phyloP scores from a whole-genome alignment of 2,329 filamentous ascomycete genomes.

The Pseudocercospora crystallina region DNA sequence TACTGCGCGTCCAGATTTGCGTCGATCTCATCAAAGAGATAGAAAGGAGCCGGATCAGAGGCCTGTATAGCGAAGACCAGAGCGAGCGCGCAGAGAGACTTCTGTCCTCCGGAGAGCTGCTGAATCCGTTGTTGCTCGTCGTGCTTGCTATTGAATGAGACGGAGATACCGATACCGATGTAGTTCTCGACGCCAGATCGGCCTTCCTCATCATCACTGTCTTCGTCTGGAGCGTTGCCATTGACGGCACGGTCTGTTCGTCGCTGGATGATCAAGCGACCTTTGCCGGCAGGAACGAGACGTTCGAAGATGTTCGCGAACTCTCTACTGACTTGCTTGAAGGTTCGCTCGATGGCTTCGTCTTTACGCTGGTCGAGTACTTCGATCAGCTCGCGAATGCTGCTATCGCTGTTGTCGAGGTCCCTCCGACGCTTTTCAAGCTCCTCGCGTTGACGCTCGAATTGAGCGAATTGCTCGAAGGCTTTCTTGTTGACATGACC shows the following conservation, averaged over 20 bases:
- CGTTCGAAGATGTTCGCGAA: constrained; percentile 93
- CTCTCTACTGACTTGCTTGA: constrained; percentile 94
- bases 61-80: constrained; percentile 98
- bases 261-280: constrained; percentile 87
- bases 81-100: constrained; percentile 91
- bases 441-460: constrained; percentile 86
- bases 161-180: constrained; percentile 90
- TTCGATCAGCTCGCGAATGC: constrained; percentile 88
- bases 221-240: constrained; percentile 49
- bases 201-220: constrained; percentile 57
- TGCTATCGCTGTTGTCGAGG: constrained; percentile 79
- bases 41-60: constrained; percentile 95
- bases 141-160: constrained; percentile 97
- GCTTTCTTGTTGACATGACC: constrained; percentile 99
- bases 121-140: constrained; percentile 98
- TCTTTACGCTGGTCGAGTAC: constrained; percentile 95
- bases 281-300: constrained; percentile 89
- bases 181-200: constrained; percentile 78
- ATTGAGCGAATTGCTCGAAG: constrained; percentile 97
- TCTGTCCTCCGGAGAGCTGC: constrained; percentile 94
- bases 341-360: constrained; percentile 95
- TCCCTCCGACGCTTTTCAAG: constrained; percentile 82
- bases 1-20: constrained; percentile 98
- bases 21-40: constrained; percentile 98
- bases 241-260: constrained; percentile 70